Percentiles rank a stretch among this genome's conserved stretches.
Conservation (phyloP, 345 rosid species). For the Boechera stricta region DNA sequence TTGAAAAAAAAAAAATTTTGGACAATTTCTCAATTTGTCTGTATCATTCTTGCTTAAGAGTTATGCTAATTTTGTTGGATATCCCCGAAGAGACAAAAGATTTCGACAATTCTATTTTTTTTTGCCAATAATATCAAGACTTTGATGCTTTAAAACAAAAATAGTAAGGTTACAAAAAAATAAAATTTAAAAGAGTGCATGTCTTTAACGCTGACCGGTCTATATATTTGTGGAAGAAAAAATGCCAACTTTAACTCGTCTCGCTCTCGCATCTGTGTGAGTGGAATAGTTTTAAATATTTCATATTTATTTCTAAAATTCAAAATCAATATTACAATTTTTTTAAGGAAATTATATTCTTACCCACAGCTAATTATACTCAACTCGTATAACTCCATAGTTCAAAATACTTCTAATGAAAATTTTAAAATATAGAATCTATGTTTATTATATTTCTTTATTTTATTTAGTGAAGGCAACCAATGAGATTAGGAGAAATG, state of each 20-base stretch:
- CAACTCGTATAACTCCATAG: neutral
- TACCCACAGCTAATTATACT: neutral
- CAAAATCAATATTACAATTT: neutral
- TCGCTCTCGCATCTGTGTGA: conserved; percentile 1
- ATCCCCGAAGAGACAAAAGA: neutral
- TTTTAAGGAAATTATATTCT: neutral
- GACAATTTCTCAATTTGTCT: neutral
- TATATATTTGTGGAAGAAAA: conserved; percentile 21
- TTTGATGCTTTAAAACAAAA: neutral
- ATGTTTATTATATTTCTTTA: neutral
- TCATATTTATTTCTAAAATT: neutral
- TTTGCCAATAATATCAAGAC: conserved; percentile 1
- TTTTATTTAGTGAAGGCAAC: neutral
- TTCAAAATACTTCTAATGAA: neutral
- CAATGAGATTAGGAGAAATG: neutral
- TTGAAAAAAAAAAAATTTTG: neutral
- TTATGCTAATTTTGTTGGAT: neutral
- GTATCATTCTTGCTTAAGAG: neutral
- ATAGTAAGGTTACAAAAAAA: conserved; percentile 18
- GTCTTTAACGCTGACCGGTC: conserved; percentile 13
- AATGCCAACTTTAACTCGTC: conserved; percentile 20
- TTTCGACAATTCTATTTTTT: no score
- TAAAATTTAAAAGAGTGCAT: conserved; percentile 6
- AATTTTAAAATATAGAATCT: neutral
- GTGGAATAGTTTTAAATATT: neutral